Conservation (phyloP, 371 early-diverging fungal genomes). For the Rhizopus microsporus region DNA sequence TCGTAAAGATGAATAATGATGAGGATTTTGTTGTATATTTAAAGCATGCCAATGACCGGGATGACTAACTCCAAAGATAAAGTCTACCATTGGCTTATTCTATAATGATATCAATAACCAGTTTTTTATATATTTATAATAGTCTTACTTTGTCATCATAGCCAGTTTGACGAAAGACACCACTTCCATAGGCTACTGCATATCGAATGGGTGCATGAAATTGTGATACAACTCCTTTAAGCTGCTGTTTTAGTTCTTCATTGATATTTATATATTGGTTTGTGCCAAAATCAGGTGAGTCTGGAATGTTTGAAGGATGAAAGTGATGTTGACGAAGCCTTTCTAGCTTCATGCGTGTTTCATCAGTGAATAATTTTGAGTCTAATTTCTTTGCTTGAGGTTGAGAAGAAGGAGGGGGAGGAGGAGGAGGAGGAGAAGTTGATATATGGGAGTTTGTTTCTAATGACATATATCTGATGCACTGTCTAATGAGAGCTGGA, state of each 20-base stretch:
- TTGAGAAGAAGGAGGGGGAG: conserved; percentile 24
- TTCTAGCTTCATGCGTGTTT: conserved; percentile 36
- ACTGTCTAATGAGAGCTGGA: background rate
- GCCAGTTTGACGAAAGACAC: conserved; percentile 87
- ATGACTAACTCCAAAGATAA: conserved; percentile 95
- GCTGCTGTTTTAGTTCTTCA: conserved; percentile 56
- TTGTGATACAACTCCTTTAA: conserved; percentile 58
- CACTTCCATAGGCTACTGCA: conserved; percentile 95
- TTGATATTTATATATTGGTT: conserved; percentile 69
- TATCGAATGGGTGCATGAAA: conserved; percentile 78
- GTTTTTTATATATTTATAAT: background rate
- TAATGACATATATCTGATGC: conserved; percentile 20
- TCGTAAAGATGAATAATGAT: conserved; percentile 86
- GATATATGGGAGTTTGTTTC: conserved; percentile 12
- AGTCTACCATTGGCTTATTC: conserved; percentile 87
- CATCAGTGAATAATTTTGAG: conserved; percentile 33
- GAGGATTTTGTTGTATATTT: conserved; percentile 86
- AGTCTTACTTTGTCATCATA: conserved; percentile 67
- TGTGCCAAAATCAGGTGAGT: conserved; percentile 68
- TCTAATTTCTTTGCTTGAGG: conserved; percentile 15
- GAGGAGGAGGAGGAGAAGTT: conserved; percentile 5
- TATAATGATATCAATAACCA: background rate
- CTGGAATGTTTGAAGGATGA: conserved; percentile 52
- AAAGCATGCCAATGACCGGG: conserved; percentile 96
- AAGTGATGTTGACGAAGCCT: conserved; percentile 48